These are phyloP conservation scores for Gossypium gossypioides DNA, from an alignment of 441 rosid genomes.

Conservation along the genomic window DNA sequence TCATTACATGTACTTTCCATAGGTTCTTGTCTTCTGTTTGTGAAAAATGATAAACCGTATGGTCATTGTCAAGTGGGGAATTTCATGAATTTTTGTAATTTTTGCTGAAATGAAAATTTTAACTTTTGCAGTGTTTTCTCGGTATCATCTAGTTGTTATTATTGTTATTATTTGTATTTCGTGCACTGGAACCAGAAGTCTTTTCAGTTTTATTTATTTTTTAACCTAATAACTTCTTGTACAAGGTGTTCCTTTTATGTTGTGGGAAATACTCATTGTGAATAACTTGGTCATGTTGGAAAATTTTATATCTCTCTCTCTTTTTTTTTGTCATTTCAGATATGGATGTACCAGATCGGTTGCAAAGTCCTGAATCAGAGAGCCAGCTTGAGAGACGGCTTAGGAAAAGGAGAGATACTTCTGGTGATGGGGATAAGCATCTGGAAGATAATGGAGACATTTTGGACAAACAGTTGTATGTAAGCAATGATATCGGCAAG, in stretches of 20 bases:
- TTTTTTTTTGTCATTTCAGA: slow-evolving; percentile 35
- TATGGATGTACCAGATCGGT: slow-evolving; percentile 30
- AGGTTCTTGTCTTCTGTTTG: background rate
- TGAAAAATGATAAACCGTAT: background rate
- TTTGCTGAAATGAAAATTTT: background rate
- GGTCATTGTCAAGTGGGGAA: background rate
- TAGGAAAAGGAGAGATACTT: slow-evolving; percentile 61
- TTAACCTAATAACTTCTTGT: background rate
- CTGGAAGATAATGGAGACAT: slow-evolving; percentile 48
- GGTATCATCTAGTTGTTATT: background rate
- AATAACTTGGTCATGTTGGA: background rate
- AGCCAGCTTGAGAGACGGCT: slow-evolving; percentile 47
- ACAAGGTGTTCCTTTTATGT: background rate
- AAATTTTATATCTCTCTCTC: background rate
- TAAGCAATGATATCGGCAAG: slow-evolving; percentile 43
- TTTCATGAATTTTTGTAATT: background rate
- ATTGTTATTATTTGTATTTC: background rate
- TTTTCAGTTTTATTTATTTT: background rate
- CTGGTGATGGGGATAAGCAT: slow-evolving; percentile 49
- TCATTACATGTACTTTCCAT: background rate
- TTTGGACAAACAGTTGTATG: slow-evolving; percentile 34
- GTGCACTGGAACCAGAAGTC: background rate
- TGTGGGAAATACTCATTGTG: background rate
- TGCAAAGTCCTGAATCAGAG: slow-evolving; percentile 46
- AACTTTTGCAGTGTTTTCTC: background rate